Evolutionary conservation across 2,329 filamentous ascomycete genomes (phyloP).

Genomic region (Dothideomycetidae sp.): DNA sequence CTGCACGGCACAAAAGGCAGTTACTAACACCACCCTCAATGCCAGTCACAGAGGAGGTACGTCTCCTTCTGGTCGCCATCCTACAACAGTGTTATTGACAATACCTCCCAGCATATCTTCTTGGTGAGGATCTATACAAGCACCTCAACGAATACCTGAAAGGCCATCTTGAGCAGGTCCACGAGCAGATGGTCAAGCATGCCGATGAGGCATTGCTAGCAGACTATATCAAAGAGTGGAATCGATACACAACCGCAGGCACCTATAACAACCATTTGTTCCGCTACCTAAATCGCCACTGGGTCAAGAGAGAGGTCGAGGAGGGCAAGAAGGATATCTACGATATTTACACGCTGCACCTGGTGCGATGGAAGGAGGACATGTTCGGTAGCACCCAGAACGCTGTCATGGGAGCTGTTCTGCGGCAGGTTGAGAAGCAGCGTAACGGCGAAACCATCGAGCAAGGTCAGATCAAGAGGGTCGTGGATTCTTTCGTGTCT

Average conservation of each 20-base stretch:
- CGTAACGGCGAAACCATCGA: conserved; percentile 96
- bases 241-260: conserved; percentile 83
- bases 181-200: conserved; percentile 60
- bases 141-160: conserved; percentile 78
- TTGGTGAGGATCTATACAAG: conserved; percentile 91
- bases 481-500: conserved; percentile 90
- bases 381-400: conserved; percentile 72
- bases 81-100: too few relatives aligned
- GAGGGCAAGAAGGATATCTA: conserved; percentile 98
- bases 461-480: conserved; percentile 88
- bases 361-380: conserved; percentile 89
- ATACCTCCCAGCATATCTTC: conserved; percentile 61
- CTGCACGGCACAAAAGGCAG: conserved; percentile 92
- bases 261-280: conserved; percentile 98
- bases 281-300: conserved; percentile 89
- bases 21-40: conserved; percentile 39
- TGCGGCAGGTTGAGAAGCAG: conserved; percentile 94
- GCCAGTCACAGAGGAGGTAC: conserved; percentile 59
- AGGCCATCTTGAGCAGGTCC: conserved; percentile 57
- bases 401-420: conserved; percentile 87
- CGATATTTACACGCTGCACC: conserved; percentile 91
- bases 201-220: conserved; percentile 77
- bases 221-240: conserved; percentile 96
- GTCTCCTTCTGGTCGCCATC: too few relatives aligned
- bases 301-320: conserved; percentile 98